Evolutionary conservation across 768 basidiomycete genomes (phyloP).

Genomic region (Lanmaoa pseudosensibilis): DNA sequence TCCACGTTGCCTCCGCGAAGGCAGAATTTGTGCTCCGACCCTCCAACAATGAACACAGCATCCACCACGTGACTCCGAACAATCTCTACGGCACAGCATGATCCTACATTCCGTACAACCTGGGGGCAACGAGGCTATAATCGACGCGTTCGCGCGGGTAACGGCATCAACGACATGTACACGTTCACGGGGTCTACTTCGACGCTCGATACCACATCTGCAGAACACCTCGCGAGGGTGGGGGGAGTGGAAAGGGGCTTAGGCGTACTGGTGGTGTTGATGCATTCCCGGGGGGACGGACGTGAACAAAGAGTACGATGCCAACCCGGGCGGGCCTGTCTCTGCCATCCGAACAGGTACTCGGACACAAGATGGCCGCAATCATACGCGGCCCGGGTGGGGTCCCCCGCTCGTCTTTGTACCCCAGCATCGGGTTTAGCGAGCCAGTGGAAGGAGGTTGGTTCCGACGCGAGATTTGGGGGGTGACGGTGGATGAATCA

Average conservation of each 20-base stretch:
- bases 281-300: constrained; percentile 90
- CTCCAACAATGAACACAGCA: neutral
- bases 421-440: constrained; percentile 46
- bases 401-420: too few species aligned
- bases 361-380: constrained; percentile 63
- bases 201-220: constrained; percentile 25
- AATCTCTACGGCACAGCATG: too few species aligned
- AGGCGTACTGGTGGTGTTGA: constrained; percentile 80
- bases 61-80: neutral
- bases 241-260: constrained; percentile 59
- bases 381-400: constrained; percentile 66
- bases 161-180: constrained; percentile 90
- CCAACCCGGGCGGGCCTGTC: constrained; percentile 53
- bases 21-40: neutral
- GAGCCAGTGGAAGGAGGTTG: constrained; percentile 71
- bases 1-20: neutral
- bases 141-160: constrained; percentile 60
- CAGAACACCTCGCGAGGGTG: constrained; percentile 56
- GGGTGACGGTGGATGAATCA: constrained; percentile 44
- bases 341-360: constrained; percentile 68
- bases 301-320: constrained; percentile 62
- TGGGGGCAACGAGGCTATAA: too few species aligned
- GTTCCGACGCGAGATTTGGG: constrained; percentile 54
- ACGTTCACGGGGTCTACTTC: constrained; percentile 68
- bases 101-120: too few species aligned